Base-by-base conservation (phyloP, 2,329 filamentous ascomycete genomes). In the Epicoccum sorghinum region DNA sequence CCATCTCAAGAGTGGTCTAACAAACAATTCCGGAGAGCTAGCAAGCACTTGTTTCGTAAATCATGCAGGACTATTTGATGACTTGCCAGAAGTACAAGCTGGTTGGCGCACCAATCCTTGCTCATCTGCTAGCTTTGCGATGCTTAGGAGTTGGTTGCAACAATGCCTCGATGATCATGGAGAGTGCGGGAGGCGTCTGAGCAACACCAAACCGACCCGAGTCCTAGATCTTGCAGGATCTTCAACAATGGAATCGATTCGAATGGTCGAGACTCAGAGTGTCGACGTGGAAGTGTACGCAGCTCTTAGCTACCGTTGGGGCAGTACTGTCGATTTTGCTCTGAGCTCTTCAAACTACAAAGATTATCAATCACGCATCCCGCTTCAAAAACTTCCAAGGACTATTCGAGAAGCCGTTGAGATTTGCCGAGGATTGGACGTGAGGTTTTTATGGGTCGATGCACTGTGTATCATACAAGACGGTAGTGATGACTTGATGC, bases 381-480 rank as follows among this genome's bases (percentile, higher is more conserved):
- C n/a, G 7, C 7, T 9, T 4, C 4, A 33, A 12, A 12, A 13
- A 4, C 13, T 33, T 5, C 32, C 32, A 13, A 12, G 32, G 13
- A 33, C 32, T 9, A 13, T 33, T 33, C 32, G 13, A 13, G 32
- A 33, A 12, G 32, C 32, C 13, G 13, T 33, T 13, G 13, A n/a
- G 32, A 33, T 33, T 5, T 33, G 32, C 10, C 9, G 32, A 6
- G 10, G 32, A 9, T 12, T 33, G 7, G 32, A 12, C 4, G 10
- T 33, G 13, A 12, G 32, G 13, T 33, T 9, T 13, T 33, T 33
- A 5, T 41, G 46, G 37, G 37, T 41, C 4, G 37, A 48, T 13
- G 29, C 46, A 18, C 23, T 48, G 12, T 48, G 46, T 9, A 48
- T 41, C 14, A 41, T 40, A 4, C 37, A 48, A n/a, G 29, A 30